These are phyloP conservation scores for Epichloe festucae DNA, from an alignment of 2,329 filamentous ascomycete genomes.

Conservation along the genomic window DNA sequence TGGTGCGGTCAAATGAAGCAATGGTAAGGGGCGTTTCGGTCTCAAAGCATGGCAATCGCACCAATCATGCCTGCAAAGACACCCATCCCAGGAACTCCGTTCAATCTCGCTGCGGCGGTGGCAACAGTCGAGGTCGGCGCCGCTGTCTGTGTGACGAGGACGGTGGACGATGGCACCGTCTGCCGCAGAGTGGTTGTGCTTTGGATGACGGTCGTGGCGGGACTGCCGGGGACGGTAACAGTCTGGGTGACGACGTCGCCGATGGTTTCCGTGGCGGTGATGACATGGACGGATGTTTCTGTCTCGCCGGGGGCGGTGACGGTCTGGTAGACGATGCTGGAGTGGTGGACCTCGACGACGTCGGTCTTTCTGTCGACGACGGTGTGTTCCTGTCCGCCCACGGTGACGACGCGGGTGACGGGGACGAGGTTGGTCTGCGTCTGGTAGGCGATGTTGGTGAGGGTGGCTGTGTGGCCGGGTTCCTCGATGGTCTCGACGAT, in stretches of 20 bases:
- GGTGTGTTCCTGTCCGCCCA: slow-evolving; percentile 17
- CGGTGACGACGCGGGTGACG: slow-evolving; percentile 21
- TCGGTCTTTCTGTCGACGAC: slow-evolving; percentile 13
- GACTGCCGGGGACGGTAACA: slow-evolving; percentile 22
- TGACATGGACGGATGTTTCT: slow-evolving; percentile 19
- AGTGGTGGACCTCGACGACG: slow-evolving; percentile 15
- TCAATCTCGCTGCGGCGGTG: slow-evolving; percentile 11
- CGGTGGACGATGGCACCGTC: slow-evolving; percentile 12
- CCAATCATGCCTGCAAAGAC: slow-evolving; percentile 10
- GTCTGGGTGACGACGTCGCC: slow-evolving; percentile 30
- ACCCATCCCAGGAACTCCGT: slow-evolving; percentile 22
- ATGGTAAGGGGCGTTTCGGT: not conserved
- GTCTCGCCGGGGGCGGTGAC: slow-evolving; percentile 25
- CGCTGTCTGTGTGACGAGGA: slow-evolving; percentile 7
- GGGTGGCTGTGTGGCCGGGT: slow-evolving; percentile 6
- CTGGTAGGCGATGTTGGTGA: slow-evolving; percentile 18
- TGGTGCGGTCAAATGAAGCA: not conserved
- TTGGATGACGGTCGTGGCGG: slow-evolving; percentile 22
- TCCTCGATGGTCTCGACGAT: slow-evolving; percentile 16
- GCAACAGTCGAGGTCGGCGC: slow-evolving; percentile 12
- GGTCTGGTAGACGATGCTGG: slow-evolving; percentile 21
- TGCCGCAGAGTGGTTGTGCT: slow-evolving; percentile 23
- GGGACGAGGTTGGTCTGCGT: slow-evolving; percentile 26
- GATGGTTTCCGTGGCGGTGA: slow-evolving; percentile 28
- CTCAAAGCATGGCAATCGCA: slow-evolving; percentile 7